Evolutionary conservation across 148 eudicot species (phyloP).

Genomic region (Dysphania ambrosioides): DNA sequence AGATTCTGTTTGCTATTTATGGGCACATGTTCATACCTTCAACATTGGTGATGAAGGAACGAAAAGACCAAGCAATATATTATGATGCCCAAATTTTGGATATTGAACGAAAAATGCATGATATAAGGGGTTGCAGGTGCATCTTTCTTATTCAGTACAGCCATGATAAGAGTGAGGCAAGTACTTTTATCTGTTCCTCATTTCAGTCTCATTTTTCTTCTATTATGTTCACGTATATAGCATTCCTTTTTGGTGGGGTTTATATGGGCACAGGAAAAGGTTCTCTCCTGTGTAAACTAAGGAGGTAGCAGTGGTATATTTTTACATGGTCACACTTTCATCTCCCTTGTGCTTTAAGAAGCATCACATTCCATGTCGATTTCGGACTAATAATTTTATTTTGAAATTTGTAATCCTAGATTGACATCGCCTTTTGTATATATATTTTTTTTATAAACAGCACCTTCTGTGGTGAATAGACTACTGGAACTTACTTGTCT

Average conservation of each 20-base stretch:
- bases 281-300: slow-evolving; percentile 28
- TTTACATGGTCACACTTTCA: not conserved
- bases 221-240: not conserved
- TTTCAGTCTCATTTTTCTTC: not conserved
- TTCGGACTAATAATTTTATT: too few species aligned
- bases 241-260: not conserved
- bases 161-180: slow-evolving; percentile 70
- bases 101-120: slow-evolving; percentile 73
- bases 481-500: too few species aligned
- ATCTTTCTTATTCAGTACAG: slow-evolving; percentile 68
- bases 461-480: too few species aligned
- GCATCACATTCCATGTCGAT: too few species aligned
- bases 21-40: not conserved
- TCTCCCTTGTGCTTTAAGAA: not conserved
- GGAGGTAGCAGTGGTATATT: not conserved
- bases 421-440: too few species aligned
- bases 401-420: too few species aligned
- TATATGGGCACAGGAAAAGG: slow-evolving; percentile 48
- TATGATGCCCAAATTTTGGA: slow-evolving; percentile 65
- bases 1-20: not conserved
- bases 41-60: slow-evolving; percentile 49
- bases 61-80: slow-evolving; percentile 61
- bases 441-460: too few species aligned
- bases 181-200: not conserved
- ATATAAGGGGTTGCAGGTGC: slow-evolving; percentile 95